A percentile compares a stretch with the other conserved stretches of the same genome.
These are phyloP conservation scores for Elymus sibiricus DNA, from an alignment of 176 grass and related monocot genomes.

Conservation along the genomic window DNA sequence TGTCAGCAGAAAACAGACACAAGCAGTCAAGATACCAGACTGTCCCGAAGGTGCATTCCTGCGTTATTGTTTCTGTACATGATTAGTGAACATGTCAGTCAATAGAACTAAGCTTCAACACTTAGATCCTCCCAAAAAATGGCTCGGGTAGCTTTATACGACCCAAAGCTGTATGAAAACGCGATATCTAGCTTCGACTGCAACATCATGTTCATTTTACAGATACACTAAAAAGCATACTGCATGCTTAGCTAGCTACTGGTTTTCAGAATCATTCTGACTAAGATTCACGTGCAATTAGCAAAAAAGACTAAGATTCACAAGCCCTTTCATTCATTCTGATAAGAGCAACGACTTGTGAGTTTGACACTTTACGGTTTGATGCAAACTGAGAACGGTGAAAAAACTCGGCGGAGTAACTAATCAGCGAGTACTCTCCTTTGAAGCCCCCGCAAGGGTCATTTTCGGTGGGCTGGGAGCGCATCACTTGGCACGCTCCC, in stretches of 20 bases:
- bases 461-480: too few species aligned
- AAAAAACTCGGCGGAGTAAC: too few species aligned
- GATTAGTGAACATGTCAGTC: conserved; percentile 1
- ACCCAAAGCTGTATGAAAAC: conserved; percentile 27
- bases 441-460: too few species aligned
- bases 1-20: neutral
- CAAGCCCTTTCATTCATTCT: too few species aligned
- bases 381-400: too few species aligned
- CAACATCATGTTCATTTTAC: neutral
- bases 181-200: neutral
- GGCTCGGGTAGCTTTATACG: neutral
- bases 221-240: neutral
- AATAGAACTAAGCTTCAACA: conserved; percentile 25
- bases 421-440: too few species aligned
- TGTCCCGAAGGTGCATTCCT: neutral
- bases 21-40: neutral
- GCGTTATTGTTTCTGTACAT: neutral
- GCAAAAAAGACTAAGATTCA: too few species aligned
- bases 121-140: conserved; percentile 9
- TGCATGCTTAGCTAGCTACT: neutral
- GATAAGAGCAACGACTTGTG: too few species aligned
- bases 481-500: too few species aligned
- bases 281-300: conserved; percentile 35
- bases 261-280: conserved; percentile 16
- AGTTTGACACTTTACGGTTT: too few species aligned